These are phyloP conservation scores for Cyclospora cayetanensis DNA, from an alignment of 169 alveolate species.

Conservation along the genomic window DNA sequence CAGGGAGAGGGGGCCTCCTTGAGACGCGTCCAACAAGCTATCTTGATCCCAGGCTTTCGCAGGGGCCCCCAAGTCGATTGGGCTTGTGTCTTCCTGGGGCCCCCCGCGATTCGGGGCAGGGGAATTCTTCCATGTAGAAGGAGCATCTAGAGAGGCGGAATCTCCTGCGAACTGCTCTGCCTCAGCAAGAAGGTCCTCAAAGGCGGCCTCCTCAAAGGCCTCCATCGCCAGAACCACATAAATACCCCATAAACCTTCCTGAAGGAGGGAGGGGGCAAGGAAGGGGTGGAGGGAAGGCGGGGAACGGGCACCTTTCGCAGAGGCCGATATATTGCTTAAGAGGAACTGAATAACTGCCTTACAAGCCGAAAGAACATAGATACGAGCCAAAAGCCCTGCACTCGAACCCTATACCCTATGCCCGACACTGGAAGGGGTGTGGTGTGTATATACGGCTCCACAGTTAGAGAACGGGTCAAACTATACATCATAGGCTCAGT, in stretches of 20 bases:
- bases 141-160: neutral
- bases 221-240: neutral
- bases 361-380: too few species aligned
- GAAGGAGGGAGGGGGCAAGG: neutral
- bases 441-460: too few species aligned
- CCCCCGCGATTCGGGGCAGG: constrained; percentile 15
- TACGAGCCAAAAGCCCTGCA: too few species aligned
- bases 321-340: too few species aligned
- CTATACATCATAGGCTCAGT: too few species aligned
- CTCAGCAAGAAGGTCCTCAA: neutral
- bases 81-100: neutral
- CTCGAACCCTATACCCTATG: too few species aligned
- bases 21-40: neutral
- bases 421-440: too few species aligned
- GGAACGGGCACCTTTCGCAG: too few species aligned
- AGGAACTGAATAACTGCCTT: too few species aligned
- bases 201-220: neutral
- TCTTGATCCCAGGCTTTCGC: neutral
- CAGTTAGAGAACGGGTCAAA: too few species aligned
- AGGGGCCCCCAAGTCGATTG: neutral
- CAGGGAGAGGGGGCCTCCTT: neutral
- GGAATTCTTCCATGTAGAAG: constrained; percentile 3
- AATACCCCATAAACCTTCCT: constrained; percentile 34
- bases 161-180: neutral
- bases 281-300: neutral